Evolutionary conservation across 768 basidiomycete species (phyloP).

Genomic region (Leccinum obscurum): DNA sequence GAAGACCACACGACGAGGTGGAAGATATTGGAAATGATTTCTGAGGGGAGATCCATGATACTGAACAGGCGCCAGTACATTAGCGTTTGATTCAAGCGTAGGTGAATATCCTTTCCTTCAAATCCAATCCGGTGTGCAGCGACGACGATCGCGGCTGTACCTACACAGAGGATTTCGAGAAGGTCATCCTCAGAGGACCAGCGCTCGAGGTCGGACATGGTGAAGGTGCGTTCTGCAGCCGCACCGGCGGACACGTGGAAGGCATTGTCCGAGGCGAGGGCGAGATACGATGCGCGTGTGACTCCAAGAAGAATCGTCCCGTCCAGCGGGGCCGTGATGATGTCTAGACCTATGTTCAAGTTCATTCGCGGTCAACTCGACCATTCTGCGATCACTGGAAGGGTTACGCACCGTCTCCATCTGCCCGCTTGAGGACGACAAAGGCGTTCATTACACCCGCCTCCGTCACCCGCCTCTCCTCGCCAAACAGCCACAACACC

Average conservation of each 20-base stretch:
- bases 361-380: not conserved
- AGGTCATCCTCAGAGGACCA: slow-evolving; percentile 61
- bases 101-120: slow-evolving; percentile 55
- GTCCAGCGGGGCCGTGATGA: slow-evolving; percentile 86
- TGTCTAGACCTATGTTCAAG: slow-evolving; percentile 47
- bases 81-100: slow-evolving; percentile 21
- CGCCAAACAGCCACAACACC: slow-evolving; percentile 75
- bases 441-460: slow-evolving; percentile 86
- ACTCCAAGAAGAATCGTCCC: slow-evolving; percentile 93
- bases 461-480: slow-evolving; percentile 53
- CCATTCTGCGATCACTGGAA: not conserved
- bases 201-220: slow-evolving; percentile 57
- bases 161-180: slow-evolving; percentile 82
- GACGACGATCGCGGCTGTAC: slow-evolving; percentile 79
- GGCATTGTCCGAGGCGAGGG: slow-evolving; percentile 65
- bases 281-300: slow-evolving; percentile 82
- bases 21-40: slow-evolving; percentile 67
- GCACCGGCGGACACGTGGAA: slow-evolving; percentile 29
- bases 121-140: slow-evolving; percentile 75
- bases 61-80: slow-evolving; percentile 47
- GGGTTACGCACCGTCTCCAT: slow-evolving; percentile 46
- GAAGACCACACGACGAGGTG: slow-evolving; percentile 59
- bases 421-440: slow-evolving; percentile 56
- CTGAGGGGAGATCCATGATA: slow-evolving; percentile 61
- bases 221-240: slow-evolving; percentile 59